Conservation (phyloP, 1,139 yeast genomes). For the Scheffersomyces cryptocercus region DNA sequence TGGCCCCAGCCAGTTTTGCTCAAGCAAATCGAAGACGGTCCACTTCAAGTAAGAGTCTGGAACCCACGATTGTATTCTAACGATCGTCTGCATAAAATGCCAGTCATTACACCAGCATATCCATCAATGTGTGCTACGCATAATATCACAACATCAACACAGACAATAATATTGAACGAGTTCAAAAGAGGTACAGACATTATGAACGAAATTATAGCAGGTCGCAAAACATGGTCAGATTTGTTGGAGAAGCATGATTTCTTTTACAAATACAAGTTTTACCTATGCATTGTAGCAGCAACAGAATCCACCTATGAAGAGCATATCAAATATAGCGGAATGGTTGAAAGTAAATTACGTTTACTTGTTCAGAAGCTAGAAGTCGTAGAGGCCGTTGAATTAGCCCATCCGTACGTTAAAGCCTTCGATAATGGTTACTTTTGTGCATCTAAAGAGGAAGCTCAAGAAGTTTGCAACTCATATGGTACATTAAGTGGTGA, state of each 20-base stretch:
- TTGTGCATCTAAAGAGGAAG: constrained; percentile 51
- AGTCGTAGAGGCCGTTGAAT: constrained; percentile 64
- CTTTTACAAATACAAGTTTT: constrained; percentile 81
- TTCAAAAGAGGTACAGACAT: constrained; percentile 71
- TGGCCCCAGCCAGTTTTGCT: constrained; percentile 99
- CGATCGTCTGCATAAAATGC: constrained; percentile 92
- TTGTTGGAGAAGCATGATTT: constrained; percentile 77
- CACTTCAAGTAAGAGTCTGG: constrained; percentile 95
- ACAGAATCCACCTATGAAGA: constrained; percentile 74
- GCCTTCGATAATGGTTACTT: constrained; percentile 62
- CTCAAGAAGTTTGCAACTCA: constrained; percentile 53
- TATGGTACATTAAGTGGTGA: constrained; percentile 55
- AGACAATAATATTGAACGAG: constrained; percentile 73
- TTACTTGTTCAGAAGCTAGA: constrained; percentile 81
- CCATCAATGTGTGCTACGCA: constrained; percentile 99
- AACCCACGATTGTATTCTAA: constrained; percentile 87
- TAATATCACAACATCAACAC: constrained; percentile 86
- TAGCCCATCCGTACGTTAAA: constrained; percentile 91
- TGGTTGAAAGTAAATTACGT: constrained; percentile 87
- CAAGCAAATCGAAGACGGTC: constrained; percentile 95
- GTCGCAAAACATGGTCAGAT: constrained; percentile 71
- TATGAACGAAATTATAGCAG: constrained; percentile 66
- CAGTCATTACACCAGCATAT: constrained; percentile 98
- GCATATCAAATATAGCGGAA: constrained; percentile 86
- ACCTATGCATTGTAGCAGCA: constrained; percentile 77